phyloP scores from a whole-genome alignment of 108 stramenopile species.

The Nannochloropsis granulata region DNA sequence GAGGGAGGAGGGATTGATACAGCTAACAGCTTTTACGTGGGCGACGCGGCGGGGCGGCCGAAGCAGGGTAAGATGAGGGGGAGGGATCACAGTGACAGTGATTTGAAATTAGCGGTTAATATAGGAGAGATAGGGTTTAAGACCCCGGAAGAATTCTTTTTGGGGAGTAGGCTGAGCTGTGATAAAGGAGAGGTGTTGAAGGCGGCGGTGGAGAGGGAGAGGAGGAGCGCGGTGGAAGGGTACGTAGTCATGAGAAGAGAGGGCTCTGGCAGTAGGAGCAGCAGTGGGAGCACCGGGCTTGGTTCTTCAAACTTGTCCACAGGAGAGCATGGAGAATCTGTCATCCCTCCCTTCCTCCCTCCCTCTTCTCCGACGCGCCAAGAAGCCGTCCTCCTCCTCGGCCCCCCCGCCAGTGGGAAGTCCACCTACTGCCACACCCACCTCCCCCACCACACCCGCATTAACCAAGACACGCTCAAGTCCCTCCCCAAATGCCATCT shows the following conservation, averaged over 20 bases:
- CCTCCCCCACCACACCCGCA: conserved; percentile 2
- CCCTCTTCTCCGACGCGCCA: neutral
- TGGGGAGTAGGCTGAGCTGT: neutral
- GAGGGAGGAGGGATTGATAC: neutral
- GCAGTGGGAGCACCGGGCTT: neutral
- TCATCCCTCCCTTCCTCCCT: neutral
- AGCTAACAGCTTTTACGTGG: conserved; percentile 1
- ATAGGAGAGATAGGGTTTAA: neutral
- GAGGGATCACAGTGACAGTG: conserved; percentile 1
- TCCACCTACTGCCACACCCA: neutral
- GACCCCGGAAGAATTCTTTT: conserved; percentile 13
- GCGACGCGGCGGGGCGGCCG: conserved; percentile 22
- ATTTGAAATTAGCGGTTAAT: conserved; percentile 13
- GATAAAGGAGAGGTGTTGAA: no score
- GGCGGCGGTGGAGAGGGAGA: no score
- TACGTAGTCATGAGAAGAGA: no score
- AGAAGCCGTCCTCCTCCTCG: conserved; percentile 5
- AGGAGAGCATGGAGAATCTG: neutral
- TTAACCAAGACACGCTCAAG: conserved; percentile 15
- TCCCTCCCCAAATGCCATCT: neutral
- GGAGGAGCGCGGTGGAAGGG: no score
- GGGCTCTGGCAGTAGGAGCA: neutral
- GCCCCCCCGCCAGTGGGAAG: conserved; percentile 2
- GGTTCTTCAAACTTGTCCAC: neutral
- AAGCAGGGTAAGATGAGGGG: neutral